Percentiles rank a stretch among this genome's conserved stretches.
Evolutionary conservation across 768 basidiomycete species (phyloP).

Genomic region (Boletus reticulatus): DNA sequence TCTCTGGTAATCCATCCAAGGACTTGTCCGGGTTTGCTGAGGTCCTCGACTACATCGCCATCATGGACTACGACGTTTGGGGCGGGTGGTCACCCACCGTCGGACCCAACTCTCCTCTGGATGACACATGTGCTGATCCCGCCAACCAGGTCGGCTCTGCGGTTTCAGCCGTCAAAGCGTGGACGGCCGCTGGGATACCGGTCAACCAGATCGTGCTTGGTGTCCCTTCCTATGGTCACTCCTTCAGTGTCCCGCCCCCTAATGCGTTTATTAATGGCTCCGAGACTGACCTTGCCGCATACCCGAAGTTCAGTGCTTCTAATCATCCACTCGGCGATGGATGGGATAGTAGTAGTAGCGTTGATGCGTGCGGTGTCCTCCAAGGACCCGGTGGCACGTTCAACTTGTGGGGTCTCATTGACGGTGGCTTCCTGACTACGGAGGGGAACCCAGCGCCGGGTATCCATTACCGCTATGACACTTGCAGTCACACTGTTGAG

Average conservation of each 20-base stretch:
- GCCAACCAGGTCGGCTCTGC: constrained; percentile 71
- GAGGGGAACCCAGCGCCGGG: constrained; percentile 34
- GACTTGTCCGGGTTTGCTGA: constrained; percentile 72
- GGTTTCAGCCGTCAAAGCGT: constrained; percentile 63
- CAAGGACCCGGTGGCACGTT: constrained; percentile 51
- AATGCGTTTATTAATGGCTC: constrained; percentile 42
- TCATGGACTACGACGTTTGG: constrained; percentile 69
- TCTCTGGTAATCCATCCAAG: constrained; percentile 54
- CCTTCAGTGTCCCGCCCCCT: constrained; percentile 45
- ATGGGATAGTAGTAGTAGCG: constrained; percentile 48
- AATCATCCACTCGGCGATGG: constrained; percentile 49
- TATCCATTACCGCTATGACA: constrained; percentile 56
- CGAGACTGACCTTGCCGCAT: constrained; percentile 38
- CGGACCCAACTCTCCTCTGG: constrained; percentile 80
- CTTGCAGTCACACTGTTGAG: constrained; percentile 70
- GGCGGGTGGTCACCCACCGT: constrained; percentile 50
- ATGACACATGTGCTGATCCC: constrained; percentile 66
- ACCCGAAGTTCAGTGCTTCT: constrained; percentile 47
- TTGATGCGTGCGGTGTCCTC: constrained; percentile 53
- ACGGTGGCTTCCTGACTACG: constrained; percentile 49
- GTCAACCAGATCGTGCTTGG: constrained; percentile 68
- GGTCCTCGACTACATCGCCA: constrained; percentile 61
- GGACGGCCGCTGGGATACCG: constrained; percentile 79
- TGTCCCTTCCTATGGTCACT: constrained; percentile 79
- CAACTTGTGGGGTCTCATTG: constrained; percentile 58